phyloP scores from a whole-genome alignment of 495 filamentous ascomycete species.

The Tuber microsphaerosporum region DNA sequence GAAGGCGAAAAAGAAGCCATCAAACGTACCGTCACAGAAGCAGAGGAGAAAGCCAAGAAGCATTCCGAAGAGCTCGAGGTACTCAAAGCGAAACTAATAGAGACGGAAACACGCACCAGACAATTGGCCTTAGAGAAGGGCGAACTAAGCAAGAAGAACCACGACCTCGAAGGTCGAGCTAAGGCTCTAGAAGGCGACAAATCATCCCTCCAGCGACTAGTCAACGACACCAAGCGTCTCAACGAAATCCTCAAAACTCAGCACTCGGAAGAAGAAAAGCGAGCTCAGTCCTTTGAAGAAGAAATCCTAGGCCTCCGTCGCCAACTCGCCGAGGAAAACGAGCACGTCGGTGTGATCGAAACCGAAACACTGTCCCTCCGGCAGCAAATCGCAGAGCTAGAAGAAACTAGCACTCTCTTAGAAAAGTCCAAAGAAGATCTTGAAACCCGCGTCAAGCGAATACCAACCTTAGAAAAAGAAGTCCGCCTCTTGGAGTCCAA shows the following conservation, averaged over 20 bases:
- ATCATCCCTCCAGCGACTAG: slow-evolving; percentile 19
- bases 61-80: slow-evolving; percentile 21
- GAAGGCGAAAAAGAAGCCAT: slow-evolving; percentile 22
- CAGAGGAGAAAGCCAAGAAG: slow-evolving; percentile 21
- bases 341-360: slow-evolving; percentile 24
- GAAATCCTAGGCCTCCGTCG: slow-evolving; percentile 20
- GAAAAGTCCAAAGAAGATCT: slow-evolving; percentile 18
- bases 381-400: slow-evolving; percentile 23
- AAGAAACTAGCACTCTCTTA: slow-evolving; percentile 16
- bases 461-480: slow-evolving; percentile 10
- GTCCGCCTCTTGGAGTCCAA: slow-evolving; percentile 20
- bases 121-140: slow-evolving; percentile 17
- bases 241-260: slow-evolving; percentile 31
- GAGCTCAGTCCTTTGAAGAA: slow-evolving; percentile 13
- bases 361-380: slow-evolving; percentile 25
- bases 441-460: background rate
- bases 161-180: slow-evolving; percentile 14
- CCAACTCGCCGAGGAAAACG: slow-evolving; percentile 29
- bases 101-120: slow-evolving; percentile 16
- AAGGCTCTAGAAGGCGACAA: slow-evolving; percentile 24
- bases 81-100: slow-evolving; percentile 18
- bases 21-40: slow-evolving; percentile 20
- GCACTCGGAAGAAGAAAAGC: slow-evolving; percentile 15
- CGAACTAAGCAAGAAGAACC: slow-evolving; percentile 11
- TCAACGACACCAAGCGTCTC: slow-evolving; percentile 29